phyloP scores from a whole-genome alignment of 2,329 filamentous ascomycete genomes.

The Fusarium zealandicum region DNA sequence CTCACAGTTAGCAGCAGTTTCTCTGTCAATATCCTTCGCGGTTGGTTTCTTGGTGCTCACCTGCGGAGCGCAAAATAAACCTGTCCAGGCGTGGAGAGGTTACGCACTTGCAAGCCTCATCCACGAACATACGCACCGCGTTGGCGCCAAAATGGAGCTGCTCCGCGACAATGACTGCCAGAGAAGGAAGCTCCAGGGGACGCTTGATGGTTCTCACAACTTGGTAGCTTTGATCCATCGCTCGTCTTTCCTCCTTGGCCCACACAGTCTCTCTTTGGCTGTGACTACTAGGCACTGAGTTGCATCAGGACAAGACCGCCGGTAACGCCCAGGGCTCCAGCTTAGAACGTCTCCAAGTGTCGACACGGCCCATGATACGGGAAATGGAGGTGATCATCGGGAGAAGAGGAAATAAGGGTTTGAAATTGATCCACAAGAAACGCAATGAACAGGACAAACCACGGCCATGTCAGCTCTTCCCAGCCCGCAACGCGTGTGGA shows the following conservation, averaged over 20 bases:
- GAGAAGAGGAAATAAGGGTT: not conserved
- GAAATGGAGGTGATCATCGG: not conserved
- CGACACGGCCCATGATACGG: not conserved
- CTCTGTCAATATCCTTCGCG: not conserved
- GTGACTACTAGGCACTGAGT: no score
- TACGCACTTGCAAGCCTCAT: not conserved
- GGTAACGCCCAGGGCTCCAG: no score
- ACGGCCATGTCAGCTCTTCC: no score
- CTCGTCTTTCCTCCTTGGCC: not conserved
- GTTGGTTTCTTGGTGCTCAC: slow-evolving; percentile 22
- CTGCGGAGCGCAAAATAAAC: slow-evolving; percentile 45
- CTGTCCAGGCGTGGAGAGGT: slow-evolving; percentile 1
- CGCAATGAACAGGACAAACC: no score
- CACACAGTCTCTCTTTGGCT: not conserved
- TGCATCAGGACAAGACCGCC: no score
- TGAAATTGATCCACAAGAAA: not conserved
- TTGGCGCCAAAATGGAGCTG: not conserved
- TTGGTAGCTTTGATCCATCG: not conserved
- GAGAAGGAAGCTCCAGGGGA: slow-evolving; percentile 8
- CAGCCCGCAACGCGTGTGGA: no score
- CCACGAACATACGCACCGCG: no score
- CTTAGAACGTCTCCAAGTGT: no score
- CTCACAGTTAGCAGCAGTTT: not conserved
- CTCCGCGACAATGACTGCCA: not conserved
- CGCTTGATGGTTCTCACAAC: no score